Evolutionary conservation across 108 stramenopile species (phyloP).

Genomic region (Seminavis robusta): DNA sequence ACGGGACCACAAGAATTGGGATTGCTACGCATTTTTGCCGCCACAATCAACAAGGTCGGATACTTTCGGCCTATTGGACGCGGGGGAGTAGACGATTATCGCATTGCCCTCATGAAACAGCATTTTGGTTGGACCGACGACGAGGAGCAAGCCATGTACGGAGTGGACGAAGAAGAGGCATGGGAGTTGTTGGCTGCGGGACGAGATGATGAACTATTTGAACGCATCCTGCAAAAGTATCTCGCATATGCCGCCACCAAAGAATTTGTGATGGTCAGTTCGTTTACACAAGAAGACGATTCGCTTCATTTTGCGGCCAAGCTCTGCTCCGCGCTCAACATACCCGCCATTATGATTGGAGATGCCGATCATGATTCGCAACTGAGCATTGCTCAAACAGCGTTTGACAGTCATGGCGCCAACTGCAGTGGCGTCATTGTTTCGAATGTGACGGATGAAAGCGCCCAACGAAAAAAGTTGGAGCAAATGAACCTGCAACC

Average conservation of each 20-base stretch:
- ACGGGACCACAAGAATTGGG: neutral
- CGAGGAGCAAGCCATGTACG: neutral
- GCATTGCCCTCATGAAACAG: neutral
- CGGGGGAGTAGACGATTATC: neutral
- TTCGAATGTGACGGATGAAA: neutral
- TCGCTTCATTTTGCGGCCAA: neutral
- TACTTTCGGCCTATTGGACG: neutral
- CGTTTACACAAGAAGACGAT: neutral
- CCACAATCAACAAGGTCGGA: neutral
- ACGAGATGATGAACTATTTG: neutral
- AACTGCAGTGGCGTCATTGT: neutral
- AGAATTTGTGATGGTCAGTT: conserved; percentile 3
- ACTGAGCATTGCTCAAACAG: conserved; percentile 1
- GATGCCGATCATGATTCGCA: neutral
- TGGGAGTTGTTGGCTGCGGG: neutral
- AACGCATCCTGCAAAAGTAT: conserved; percentile 1
- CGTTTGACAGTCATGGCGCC: neutral
- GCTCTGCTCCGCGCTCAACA: neutral
- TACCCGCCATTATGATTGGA: neutral
- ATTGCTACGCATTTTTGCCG: neutral
- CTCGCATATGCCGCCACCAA: neutral
- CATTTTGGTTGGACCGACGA: neutral
- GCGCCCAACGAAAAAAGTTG: neutral
- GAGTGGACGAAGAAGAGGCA: neutral
- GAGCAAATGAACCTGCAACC: conserved; percentile 10